Percentiles rank a stretch among this genome's conserved stretches.
phyloP scores from a whole-genome alignment of 1,284 basidiomycete species.

The Pascua sp. region DNA sequence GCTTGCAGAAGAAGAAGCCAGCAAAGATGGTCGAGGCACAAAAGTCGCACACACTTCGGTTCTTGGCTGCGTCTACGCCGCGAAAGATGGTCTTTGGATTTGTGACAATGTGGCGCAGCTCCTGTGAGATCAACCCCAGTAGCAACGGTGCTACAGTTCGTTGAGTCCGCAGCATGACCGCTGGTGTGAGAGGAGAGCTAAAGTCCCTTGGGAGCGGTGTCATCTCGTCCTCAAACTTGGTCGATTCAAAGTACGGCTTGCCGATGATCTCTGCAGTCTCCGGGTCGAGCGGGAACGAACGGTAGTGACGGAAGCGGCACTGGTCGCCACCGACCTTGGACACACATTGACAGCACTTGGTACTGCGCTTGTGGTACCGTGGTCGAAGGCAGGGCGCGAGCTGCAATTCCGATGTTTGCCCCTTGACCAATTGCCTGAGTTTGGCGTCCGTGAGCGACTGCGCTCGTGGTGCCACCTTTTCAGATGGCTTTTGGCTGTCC shows the following conservation, averaged over 20 bases:
- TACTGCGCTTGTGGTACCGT: slow-evolving; percentile 35
- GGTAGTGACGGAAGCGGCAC: slow-evolving; percentile 43
- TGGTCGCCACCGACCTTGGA: slow-evolving; percentile 40
- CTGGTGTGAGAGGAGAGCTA: slow-evolving; percentile 31
- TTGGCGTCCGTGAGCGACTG: slow-evolving; percentile 22
- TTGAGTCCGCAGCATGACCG: slow-evolving; percentile 36
- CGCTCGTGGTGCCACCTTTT: slow-evolving; percentile 32
- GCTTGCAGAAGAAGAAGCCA: slow-evolving; percentile 78
- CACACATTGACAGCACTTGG: slow-evolving; percentile 43
- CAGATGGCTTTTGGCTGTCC: slow-evolving; percentile 17
- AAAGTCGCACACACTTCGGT: slow-evolving; percentile 80
- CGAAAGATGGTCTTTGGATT: slow-evolving; percentile 62
- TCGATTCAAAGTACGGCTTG: slow-evolving; percentile 37
- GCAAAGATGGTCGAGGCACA: slow-evolving; percentile 90
- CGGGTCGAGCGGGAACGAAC: slow-evolving; percentile 42
- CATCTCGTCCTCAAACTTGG: slow-evolving; percentile 24
- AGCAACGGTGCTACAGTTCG: slow-evolving; percentile 65
- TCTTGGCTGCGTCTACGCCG: slow-evolving; percentile 65
- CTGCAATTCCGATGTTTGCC: slow-evolving; percentile 35
- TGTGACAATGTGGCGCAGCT: slow-evolving; percentile 64
- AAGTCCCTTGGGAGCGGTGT: slow-evolving; percentile 39
- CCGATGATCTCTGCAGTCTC: slow-evolving; percentile 35
- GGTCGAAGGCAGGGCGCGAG: slow-evolving; percentile 31
- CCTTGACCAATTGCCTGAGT: slow-evolving; percentile 24
- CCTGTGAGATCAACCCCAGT: slow-evolving; percentile 63